phyloP scores from a whole-genome alignment of 805 yeast genomes.

The Sugiyamaella floridensis region DNA sequence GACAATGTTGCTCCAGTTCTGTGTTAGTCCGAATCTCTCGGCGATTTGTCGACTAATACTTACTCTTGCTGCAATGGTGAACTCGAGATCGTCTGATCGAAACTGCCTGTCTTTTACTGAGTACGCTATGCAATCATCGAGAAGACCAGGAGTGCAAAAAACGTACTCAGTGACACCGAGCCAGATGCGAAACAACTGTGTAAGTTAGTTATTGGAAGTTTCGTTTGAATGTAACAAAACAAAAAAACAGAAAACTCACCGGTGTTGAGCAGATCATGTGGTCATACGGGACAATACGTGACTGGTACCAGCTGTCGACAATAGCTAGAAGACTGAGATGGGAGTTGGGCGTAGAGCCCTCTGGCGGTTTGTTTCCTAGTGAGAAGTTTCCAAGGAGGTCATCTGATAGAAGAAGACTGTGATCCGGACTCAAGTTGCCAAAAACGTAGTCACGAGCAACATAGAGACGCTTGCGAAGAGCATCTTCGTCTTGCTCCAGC shows the following conservation, averaged over 20 bases:
- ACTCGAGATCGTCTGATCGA: slow-evolving; percentile 85
- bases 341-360: slow-evolving; percentile 62
- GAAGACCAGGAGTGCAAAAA: slow-evolving; percentile 72
- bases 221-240: neutral
- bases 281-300: slow-evolving; percentile 86
- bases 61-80: slow-evolving; percentile 76
- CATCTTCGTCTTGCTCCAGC: slow-evolving; percentile 59
- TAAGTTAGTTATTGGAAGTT: neutral
- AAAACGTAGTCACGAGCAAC: slow-evolving; percentile 73
- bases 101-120: slow-evolving; percentile 61
- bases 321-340: slow-evolving; percentile 84
- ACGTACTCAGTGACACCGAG: slow-evolving; percentile 90
- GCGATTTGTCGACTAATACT: neutral
- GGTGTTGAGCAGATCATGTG: slow-evolving; percentile 98
- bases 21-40: neutral
- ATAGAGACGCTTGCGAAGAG: slow-evolving; percentile 49
- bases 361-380: slow-evolving; percentile 61
- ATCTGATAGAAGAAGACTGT: slow-evolving; percentile 60
- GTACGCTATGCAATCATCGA: slow-evolving; percentile 74
- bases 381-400: slow-evolving; percentile 80
- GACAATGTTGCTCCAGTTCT: slow-evolving; percentile 74
- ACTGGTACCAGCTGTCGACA: slow-evolving; percentile 86
- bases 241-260: too few relatives aligned
- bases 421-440: slow-evolving; percentile 47
- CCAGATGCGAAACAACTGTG: slow-evolving; percentile 66